Conservation (phyloP, 139 green algal genomes). For the Chlorella sorokiniana region DNA sequence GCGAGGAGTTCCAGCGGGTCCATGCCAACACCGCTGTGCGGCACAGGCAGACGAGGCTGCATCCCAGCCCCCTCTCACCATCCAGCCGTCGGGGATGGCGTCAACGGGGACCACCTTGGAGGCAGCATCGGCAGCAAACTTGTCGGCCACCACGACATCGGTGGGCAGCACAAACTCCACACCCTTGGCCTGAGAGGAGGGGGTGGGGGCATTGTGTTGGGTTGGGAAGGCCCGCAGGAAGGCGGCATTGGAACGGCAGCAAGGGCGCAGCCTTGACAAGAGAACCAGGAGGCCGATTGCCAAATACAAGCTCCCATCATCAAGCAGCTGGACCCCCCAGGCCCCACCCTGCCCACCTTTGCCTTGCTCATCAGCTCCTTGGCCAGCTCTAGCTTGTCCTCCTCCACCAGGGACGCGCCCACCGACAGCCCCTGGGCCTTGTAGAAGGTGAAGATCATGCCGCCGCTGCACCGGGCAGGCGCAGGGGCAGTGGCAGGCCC, state of each 20-base stretch:
- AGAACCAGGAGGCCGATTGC: too few species aligned
- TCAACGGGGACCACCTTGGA: constrained; percentile 74
- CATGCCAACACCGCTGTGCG: neutral
- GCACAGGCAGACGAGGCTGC: neutral
- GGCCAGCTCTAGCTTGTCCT: constrained; percentile 98
- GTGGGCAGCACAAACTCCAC: constrained; percentile 95
- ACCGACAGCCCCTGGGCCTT: constrained; percentile 83
- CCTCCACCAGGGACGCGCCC: constrained; percentile 95
- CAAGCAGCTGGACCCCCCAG: neutral
- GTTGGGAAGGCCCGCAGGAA: neutral
- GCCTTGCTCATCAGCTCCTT: constrained; percentile 85
- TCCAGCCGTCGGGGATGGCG: constrained; percentile 97
- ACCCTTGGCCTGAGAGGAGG: constrained; percentile 62
- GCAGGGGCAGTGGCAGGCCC: neutral
- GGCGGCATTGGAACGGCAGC: neutral
- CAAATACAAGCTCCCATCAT: too few species aligned
- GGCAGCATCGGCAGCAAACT: constrained; percentile 93
- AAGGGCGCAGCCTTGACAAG: neutral
- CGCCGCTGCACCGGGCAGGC: constrained; percentile 58
- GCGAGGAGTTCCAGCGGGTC: neutral
- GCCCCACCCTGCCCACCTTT: constrained; percentile 45
- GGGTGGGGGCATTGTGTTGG: neutral
- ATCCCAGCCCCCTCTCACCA: constrained; percentile 54
- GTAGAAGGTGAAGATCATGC: constrained; percentile 99
- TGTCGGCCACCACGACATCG: constrained; percentile 96